Evolutionary conservation across 345 rosid genomes (phyloP).

Genomic region (Salix exigua): DNA sequence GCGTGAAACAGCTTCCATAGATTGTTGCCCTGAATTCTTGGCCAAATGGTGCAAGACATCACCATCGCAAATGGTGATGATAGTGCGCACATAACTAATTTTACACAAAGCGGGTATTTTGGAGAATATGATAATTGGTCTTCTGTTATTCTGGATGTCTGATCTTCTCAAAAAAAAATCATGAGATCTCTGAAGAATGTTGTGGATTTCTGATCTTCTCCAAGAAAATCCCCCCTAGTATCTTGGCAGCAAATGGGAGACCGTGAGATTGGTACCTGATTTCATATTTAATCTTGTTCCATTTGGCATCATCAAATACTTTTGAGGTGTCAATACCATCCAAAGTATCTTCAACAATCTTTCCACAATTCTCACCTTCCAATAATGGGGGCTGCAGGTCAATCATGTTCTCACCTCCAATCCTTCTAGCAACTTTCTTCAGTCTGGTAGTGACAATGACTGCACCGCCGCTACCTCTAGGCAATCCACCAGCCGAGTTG

Average conservation of each 20-base stretch:
- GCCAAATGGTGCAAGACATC: no score
- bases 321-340: no score
- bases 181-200: neutral
- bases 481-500: neutral
- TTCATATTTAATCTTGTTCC: neutral
- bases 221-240: neutral
- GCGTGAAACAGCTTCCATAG: no score
- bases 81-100: no score
- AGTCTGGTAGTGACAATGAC: slow-evolving; percentile 1
- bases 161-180: no score
- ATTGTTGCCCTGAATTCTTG: no score
- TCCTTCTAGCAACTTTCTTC: neutral
- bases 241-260: slow-evolving; percentile 6
- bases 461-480: neutral
- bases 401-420: slow-evolving; percentile 2
- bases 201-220: neutral
- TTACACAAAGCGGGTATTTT: no score
- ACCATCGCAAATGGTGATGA: no score
- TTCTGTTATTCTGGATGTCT: no score
- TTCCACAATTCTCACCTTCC: neutral
- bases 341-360: neutral
- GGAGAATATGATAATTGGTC: no score
- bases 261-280: neutral
- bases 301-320: neutral
- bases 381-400: neutral